A percentile compares a stretch with the other conserved stretches of the same genome.
phyloP scores from a whole-genome alignment of 768 basidiomycete genomes.

The Strobilomyces dryophilus region DNA sequence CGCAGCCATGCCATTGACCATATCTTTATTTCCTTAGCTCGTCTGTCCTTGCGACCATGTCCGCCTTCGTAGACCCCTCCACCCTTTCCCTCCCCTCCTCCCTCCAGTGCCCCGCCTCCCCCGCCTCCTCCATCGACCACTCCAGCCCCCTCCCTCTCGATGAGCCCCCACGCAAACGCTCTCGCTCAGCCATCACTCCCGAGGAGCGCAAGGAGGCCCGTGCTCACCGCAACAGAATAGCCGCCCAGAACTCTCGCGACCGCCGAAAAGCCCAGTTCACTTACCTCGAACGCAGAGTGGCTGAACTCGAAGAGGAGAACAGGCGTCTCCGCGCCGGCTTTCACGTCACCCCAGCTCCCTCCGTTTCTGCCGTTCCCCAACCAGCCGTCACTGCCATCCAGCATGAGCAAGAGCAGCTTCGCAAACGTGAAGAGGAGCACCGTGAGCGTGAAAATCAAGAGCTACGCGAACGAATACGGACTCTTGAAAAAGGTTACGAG shows the following conservation, averaged over 20 bases:
- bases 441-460: conserved; percentile 69
- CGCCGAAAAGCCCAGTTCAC: conserved; percentile 81
- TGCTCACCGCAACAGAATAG: conserved; percentile 89
- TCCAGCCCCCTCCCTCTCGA: conserved; percentile 13
- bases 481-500: conserved; percentile 79
- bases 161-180: conserved; percentile 69
- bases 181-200: conserved; percentile 55
- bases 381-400: conserved; percentile 24
- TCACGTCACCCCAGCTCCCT: conserved; percentile 23
- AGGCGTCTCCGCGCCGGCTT: conserved; percentile 59
- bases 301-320: conserved; percentile 83
- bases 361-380: conserved; percentile 12
- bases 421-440: conserved; percentile 35
- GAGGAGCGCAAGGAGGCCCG: conserved; percentile 86
- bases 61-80: conserved; percentile 35
- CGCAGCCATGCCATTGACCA: conserved; percentile 22
- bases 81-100: conserved; percentile 37
- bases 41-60: conserved; percentile 16
- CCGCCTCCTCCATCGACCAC: conserved; percentile 19
- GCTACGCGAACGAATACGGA: conserved; percentile 69
- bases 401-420: conserved; percentile 28
- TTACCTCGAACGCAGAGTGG: conserved; percentile 61
- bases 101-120: conserved; percentile 27
- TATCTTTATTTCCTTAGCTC: conserved; percentile 21
- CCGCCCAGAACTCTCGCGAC: conserved; percentile 91